Conservation (phyloP, 1,284 basidiomycete species). For the Schizophyllum commune region DNA sequence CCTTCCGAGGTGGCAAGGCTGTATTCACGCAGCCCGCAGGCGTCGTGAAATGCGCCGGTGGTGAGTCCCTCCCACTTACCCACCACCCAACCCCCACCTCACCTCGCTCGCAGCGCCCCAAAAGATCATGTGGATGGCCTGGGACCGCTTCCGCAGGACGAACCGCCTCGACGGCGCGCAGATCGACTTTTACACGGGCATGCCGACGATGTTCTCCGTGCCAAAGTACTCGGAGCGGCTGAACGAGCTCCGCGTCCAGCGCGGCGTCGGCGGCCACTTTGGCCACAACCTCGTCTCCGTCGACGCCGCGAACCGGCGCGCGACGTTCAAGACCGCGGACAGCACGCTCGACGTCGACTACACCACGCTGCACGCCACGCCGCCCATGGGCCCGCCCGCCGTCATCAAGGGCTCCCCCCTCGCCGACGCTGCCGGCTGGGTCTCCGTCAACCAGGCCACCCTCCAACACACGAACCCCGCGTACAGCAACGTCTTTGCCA, state of each 20-base stretch:
- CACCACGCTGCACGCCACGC: constrained; percentile 82
- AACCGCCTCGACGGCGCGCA: constrained; percentile 38
- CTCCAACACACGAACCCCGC: constrained; percentile 78
- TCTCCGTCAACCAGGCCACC: constrained; percentile 76
- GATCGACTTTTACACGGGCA: constrained; percentile 87
- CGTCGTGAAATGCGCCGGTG: constrained; percentile 92
- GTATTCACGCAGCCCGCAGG: constrained; percentile 97
- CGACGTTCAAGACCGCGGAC: constrained; percentile 77
- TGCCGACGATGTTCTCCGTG: constrained; percentile 88
- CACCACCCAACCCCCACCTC: background rate
- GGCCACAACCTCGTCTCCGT: constrained; percentile 80
- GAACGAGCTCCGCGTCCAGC: constrained; percentile 68
- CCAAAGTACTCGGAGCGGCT: constrained; percentile 90
- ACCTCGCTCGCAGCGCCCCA: constrained; percentile 58
- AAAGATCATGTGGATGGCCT: constrained; percentile 95
- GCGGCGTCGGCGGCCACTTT: constrained; percentile 78
- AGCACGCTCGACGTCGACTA: constrained; percentile 67
- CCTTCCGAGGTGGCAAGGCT: constrained; percentile 72
- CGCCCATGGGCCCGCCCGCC: constrained; percentile 86
- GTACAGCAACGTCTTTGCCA: constrained; percentile 78
- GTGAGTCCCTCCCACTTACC: constrained; percentile 24
- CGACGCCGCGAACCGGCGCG: constrained; percentile 61
- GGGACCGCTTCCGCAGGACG: constrained; percentile 64
- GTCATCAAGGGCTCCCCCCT: constrained; percentile 77
- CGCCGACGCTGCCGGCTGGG: constrained; percentile 81